Evolutionary conservation across 352 stramenopile genomes (phyloP), one percentile per base, ranked within the genome.

Genomic region (Globisporangium sylvaticum): DNA sequence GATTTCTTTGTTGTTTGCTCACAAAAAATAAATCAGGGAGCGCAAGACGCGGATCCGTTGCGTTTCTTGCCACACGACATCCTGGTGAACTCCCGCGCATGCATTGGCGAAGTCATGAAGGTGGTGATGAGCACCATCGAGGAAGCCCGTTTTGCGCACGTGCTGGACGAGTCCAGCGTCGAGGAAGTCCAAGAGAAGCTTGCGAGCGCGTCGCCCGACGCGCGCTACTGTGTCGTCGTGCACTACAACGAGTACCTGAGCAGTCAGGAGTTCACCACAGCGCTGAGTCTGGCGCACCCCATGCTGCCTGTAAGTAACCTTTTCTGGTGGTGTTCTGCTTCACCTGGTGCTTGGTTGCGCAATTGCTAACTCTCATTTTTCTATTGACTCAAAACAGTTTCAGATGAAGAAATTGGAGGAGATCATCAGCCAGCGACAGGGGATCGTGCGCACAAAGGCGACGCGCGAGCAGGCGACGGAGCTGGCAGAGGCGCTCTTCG

Each of bases 191-290:
- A 75, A 1, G 71, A 85, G 58, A 83, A 80, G 66, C 58, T 88
- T 32, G 73, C 75, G 4, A 71, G 79, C 1, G 87, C 89, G n/a
- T 37, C 76, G 14, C 61, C 84, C 15, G 79, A 90, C 12, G 80
- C 76, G 69, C 81, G 89, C 24, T 91, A 97, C 42, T 96, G 91
- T 57, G 78, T 98, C 10, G 86, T 98, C 27, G 76, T 98, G 48
- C 92, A 98, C 74, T 94, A 93, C 63, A 97, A 98, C 68, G 95
- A 98, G 71, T 87, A 98, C 70, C 87, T 98, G 70, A 91, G 80
- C 37, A 84, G 80, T 1, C 83, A 97, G 27, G 89, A 98, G 63
- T 94, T 89, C 73, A 90, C 86, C 64, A 83, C 66, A 12, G 88
- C 75, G 44, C 70, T 94, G 54, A 89, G 82, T 61, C 83, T 89